Conservation (phyloP, 805 yeast species). For the Metschnikowia continentalis region DNA sequence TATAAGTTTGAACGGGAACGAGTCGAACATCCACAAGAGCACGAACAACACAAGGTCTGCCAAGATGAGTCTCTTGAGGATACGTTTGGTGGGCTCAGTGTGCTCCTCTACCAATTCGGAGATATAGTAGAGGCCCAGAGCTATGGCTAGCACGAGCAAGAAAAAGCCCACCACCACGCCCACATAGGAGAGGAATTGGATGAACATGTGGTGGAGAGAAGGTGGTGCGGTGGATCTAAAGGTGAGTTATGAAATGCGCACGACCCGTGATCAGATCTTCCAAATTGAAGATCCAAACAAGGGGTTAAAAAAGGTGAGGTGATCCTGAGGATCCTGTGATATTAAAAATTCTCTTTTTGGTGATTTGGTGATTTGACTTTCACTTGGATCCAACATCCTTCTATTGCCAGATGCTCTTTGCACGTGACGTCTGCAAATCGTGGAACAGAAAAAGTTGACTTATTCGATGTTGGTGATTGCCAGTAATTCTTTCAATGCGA, state of each 20-base stretch:
- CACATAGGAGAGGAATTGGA: constrained; percentile 35
- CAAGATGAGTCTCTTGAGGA: constrained; percentile 61
- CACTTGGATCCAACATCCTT: no score
- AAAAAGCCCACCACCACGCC: constrained; percentile 38
- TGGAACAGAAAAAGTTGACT: no score
- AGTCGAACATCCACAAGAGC: constrained; percentile 66
- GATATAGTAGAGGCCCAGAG: constrained; percentile 86
- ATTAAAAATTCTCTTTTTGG: no score
- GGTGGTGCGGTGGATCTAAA: neutral
- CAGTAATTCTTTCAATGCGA: no score
- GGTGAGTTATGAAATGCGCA: neutral
- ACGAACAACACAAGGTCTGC: constrained; percentile 51
- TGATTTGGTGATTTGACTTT: no score
- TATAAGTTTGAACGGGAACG: constrained; percentile 69
- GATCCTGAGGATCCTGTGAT: no score
- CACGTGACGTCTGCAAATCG: no score
- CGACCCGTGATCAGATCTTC: neutral
- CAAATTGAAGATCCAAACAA: no score
- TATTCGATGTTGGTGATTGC: no score
- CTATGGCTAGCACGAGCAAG: constrained; percentile 52
- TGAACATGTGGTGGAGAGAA: constrained; percentile 25
- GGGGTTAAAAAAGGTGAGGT: no score
- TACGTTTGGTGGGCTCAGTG: constrained; percentile 73
- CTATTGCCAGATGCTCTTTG: no score
- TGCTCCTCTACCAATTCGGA: constrained; percentile 94